Evolutionary conservation across 805 yeast species (phyloP).

Genomic region (Metschnikowia peoriensis): DNA sequence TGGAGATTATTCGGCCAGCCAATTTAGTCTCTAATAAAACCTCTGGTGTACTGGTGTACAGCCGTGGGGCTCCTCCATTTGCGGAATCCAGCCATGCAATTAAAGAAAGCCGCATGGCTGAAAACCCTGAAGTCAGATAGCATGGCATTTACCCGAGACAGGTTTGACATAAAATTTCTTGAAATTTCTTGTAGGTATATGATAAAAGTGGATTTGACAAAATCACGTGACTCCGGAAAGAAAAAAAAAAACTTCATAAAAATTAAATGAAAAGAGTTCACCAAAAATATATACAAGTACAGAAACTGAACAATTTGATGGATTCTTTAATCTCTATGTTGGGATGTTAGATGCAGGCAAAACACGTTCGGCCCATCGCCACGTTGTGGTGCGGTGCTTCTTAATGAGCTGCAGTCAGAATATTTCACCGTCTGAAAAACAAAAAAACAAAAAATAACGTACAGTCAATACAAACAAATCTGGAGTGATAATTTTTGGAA

Average conservation of each 20-base stretch:
- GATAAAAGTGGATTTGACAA: too few relatives aligned
- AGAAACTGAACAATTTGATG: neutral
- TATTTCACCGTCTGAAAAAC: neutral
- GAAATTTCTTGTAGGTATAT: too few relatives aligned
- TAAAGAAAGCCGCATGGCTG: neutral
- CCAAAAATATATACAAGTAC: neutral
- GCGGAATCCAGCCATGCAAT: neutral
- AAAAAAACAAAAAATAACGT: too few relatives aligned
- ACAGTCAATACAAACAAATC: too few relatives aligned
- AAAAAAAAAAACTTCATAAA: too few relatives aligned
- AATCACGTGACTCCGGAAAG: too few relatives aligned
- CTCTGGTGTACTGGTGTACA: neutral
- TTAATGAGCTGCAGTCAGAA: neutral
- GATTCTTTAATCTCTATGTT: neutral
- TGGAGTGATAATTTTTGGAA: too few relatives aligned
- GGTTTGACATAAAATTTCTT: too few relatives aligned
- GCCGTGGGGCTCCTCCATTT: neutral
- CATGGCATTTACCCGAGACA: too few relatives aligned
- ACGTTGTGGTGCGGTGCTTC: neutral
- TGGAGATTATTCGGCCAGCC: too few relatives aligned
- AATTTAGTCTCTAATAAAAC: too few relatives aligned
- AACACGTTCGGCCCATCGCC: neutral
- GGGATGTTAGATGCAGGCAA: neutral
- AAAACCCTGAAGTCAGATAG: neutral
- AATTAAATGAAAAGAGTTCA: too few relatives aligned